These are phyloP conservation scores for Fusarium decemcellulare DNA, from an alignment of 2,329 filamentous ascomycete genomes.

Conservation along the genomic window DNA sequence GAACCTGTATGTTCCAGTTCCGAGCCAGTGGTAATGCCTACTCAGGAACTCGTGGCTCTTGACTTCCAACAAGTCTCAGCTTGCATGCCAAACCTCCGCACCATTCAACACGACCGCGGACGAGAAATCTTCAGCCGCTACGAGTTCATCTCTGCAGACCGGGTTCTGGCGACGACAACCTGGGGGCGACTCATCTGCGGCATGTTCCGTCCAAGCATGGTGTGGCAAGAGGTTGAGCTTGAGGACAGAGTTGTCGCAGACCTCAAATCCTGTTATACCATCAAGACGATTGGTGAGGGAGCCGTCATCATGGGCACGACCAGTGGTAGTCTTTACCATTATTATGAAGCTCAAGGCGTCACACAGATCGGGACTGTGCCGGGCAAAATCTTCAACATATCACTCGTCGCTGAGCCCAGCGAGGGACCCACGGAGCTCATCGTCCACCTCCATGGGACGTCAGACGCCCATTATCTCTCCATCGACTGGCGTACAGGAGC, in stretches of 20 bases:
- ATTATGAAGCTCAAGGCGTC: conserved; percentile 50
- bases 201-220: conserved; percentile 47
- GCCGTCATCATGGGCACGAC: conserved; percentile 65
- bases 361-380: conserved; percentile 55
- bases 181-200: conserved; percentile 71
- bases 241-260: conserved; percentile 53
- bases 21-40: neutral
- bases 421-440: conserved; percentile 53
- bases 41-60: conserved; percentile 39
- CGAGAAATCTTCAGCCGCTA: conserved; percentile 71
- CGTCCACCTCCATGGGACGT: conserved; percentile 62
- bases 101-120: conserved; percentile 48
- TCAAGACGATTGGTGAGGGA: conserved; percentile 57
- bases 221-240: conserved; percentile 61
- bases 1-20: conserved; percentile 2
- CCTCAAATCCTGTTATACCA: conserved; percentile 63
- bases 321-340: conserved; percentile 63
- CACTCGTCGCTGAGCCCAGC: conserved; percentile 51
- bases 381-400: conserved; percentile 67
- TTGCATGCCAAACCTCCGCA: conserved; percentile 24
- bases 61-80: conserved; percentile 53
- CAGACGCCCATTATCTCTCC: conserved; percentile 59
- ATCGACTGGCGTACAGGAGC: conserved; percentile 52
- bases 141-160: conserved; percentile 69
- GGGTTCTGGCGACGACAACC: conserved; percentile 71